Evolutionary conservation across 2,329 filamentous ascomycete genomes (phyloP), one percentile per base, ranked within the genome.

Genomic region (Monosporascus sp.): DNA sequence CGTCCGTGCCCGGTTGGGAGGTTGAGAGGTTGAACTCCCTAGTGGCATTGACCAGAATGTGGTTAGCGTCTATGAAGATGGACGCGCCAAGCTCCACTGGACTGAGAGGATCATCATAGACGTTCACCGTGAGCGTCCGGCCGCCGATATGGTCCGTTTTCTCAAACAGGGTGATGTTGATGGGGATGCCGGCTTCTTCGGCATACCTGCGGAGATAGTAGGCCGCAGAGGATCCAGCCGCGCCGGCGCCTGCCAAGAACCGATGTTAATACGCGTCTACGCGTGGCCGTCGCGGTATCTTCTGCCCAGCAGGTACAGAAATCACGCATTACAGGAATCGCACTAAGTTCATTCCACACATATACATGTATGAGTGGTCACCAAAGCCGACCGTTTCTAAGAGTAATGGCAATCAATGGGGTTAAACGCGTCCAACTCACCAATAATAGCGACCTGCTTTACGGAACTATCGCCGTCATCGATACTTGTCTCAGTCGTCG

Each of bases 121-220:
- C 86, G 64, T 91, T 77, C 19, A 96, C 87, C 0, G 92, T 97
- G 31, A 92, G 89, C 7, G 88, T 88, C 26, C 94, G 88, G 8
- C 94, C 94, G 31, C 94, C 94, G 44, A 97, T 79, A 61, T 85
- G 90, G 34, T 76, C 69, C 17, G 84, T 85, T 61, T 86, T 87
- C 66, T 99, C 94, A 68, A 93, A 97, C 27, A 99, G 77, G 22
- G 91, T 96, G 63, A 97, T 87, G 60, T 96, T 88, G 54, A 93
- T 67, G 2, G 78, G 73, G 19, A 88, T 70, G 19, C 74, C 75
- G n/a, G 78, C 76, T 54, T 82, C 72, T 4, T 81, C 72, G 22
- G 90, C 87, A 69, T 86, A 92, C 64, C 87, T 83, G 40, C 80
- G 79, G 47, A 99, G 77, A 65, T 93, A 84, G 70, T 94, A 96